Base-by-base conservation (phyloP, 1,284 basidiomycete genomes). In the Trichosporon ovoides region DNA sequence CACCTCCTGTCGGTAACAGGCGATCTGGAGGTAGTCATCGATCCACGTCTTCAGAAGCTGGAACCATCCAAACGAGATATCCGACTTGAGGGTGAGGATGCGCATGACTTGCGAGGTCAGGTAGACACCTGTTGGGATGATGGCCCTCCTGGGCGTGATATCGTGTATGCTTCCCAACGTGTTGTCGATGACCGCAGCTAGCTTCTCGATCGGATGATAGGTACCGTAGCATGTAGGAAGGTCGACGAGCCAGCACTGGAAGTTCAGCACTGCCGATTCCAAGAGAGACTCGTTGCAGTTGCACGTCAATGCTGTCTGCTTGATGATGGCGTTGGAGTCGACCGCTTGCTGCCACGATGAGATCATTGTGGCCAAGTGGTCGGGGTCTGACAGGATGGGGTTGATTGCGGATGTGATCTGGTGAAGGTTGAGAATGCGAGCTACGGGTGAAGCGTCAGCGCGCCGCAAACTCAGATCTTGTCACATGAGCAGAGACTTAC, bases 1-100 rank as follows among this genome's bases (percentile, higher is more conserved):
- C 7, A 64, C 66, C 14, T 63, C 63, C 36, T 67, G 67, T 33
- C 73, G 71, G 14, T 67, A 52, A 12, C 66, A 63, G 16, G 61
- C 50, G 38, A 76, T 61, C 18, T 66, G 58, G 34, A 73, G 63
- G 52, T 68, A 74, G 55, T 76, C 74, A 58, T 75, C 74, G 38
- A 72, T 64, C 68, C 69, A 75, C 3, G 71, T 72, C 57, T 76
- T 76, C 62, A 76, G 35, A 7, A 76, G 66, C 55, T 75, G 74
- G 63, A 74, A 75, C 24, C 63, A 56, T 3, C 73, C 72, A 46
- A 74, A 74, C 2, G 68, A 61, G 18, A 68, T 61, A 52, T 71
- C 71, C 20, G 64, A 68, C 46, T 64, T 68, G n/a, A 74, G 61
- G 1, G 72, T 73, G 65, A 64, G 36, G 37, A 75, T 67, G 18